Evolutionary conservation across 176 grass and related monocot species (phyloP).

Genomic region (Aegilops umbellulata): DNA sequence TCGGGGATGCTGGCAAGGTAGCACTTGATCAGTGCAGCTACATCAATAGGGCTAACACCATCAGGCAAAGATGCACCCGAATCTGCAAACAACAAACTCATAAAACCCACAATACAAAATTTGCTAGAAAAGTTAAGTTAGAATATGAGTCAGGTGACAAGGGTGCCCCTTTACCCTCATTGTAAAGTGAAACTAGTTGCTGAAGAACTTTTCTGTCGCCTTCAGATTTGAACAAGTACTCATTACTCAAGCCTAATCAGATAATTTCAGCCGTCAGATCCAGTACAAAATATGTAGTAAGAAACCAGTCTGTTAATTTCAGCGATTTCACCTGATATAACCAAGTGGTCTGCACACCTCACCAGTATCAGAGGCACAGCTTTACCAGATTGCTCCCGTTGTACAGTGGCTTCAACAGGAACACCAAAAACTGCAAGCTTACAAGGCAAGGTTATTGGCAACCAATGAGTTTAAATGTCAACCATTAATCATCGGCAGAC

Average conservation of each 20-base stretch:
- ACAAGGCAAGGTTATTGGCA: constrained; percentile 5
- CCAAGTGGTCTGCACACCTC: constrained; percentile 82
- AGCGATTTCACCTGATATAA: constrained; percentile 74
- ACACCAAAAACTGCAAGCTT: constrained; percentile 81
- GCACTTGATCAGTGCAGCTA: constrained; percentile 84
- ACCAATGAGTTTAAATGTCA: constrained; percentile 2
- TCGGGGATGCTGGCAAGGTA: constrained; percentile 96
- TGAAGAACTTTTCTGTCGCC: constrained; percentile 77
- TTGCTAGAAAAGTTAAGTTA: constrained; percentile 13
- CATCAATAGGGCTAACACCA: constrained; percentile 60
- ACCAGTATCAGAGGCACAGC: constrained; percentile 83
- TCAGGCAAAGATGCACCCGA: constrained; percentile 76
- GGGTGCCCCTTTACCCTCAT: constrained; percentile 77
- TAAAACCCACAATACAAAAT: background rate
- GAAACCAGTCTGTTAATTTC: constrained; percentile 5
- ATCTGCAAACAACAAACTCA: constrained; percentile 54
- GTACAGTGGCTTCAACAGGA: constrained; percentile 74
- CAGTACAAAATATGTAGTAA: constrained; percentile 5
- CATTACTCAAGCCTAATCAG: constrained; percentile 64
- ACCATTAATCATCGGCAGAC: background rate
- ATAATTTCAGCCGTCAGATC: constrained; percentile 30
- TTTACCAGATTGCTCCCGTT: constrained; percentile 66
- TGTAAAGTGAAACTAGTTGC: constrained; percentile 86
- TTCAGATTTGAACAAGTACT: constrained; percentile 93
- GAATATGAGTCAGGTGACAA: constrained; percentile 16